Percentiles rank a stretch among this genome's conserved stretches.
Conservation (phyloP, 129 eudicot genomes). For the Tanacetum coccineum region DNA sequence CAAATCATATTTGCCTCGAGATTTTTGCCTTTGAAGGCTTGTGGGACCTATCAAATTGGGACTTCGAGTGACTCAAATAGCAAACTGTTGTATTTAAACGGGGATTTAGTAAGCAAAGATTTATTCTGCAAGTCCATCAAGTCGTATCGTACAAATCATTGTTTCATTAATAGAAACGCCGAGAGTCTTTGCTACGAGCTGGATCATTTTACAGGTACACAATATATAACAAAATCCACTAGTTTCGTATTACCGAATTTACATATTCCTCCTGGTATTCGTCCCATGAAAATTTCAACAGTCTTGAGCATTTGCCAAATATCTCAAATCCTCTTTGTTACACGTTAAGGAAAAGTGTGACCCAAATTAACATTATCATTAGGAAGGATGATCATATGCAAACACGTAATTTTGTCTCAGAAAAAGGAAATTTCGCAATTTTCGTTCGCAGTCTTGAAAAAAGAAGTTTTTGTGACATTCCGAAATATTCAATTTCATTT, state of each 20-base stretch:
- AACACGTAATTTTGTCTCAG: not conserved
- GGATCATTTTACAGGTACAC: conserved; percentile 48
- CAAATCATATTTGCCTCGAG: conserved; percentile 37
- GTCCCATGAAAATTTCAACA: conserved; percentile 12
- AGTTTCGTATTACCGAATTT: no score
- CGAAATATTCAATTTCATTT: no score
- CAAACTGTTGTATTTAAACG: conserved; percentile 49
- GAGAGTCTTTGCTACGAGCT: conserved; percentile 36
- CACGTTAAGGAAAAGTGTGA: not conserved
- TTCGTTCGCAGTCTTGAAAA: not conserved
- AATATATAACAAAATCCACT: not conserved
- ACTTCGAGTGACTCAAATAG: conserved; percentile 39
- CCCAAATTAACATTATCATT: conserved; percentile 16
- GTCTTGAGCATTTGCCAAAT: conserved; percentile 12
- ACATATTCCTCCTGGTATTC: not conserved
- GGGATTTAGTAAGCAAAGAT: conserved; percentile 46
- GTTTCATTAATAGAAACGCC: conserved; percentile 28
- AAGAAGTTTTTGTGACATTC: no score
- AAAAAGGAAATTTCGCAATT: not conserved
- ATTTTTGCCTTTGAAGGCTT: conserved; percentile 31
- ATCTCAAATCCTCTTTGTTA: not conserved
- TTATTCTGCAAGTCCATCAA: conserved; percentile 57
- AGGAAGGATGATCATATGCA: not conserved
- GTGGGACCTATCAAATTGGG: conserved; percentile 45
- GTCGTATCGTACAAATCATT: conserved; percentile 30